phyloP scores from a whole-genome alignment of 163 green algal species.

The Smithsoniella earleae region DNA sequence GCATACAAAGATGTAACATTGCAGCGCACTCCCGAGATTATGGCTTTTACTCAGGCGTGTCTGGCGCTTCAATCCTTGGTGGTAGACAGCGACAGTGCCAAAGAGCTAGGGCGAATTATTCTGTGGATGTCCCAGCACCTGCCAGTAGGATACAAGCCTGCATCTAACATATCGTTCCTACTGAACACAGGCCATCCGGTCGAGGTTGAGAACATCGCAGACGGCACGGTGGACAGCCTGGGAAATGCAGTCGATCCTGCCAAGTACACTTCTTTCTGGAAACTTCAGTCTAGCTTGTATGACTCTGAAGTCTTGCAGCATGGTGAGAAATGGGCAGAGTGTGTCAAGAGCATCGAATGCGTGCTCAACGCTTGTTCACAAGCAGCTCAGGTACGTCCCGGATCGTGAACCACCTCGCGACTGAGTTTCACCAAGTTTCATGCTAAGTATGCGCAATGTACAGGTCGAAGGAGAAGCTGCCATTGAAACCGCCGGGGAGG shows the following conservation, averaged over 20 bases:
- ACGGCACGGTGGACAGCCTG: neutral
- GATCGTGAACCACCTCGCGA: neutral
- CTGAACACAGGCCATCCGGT: constrained; percentile 11
- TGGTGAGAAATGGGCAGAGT: constrained; percentile 22
- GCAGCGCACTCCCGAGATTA: too few relatives aligned
- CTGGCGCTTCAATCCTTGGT: neutral
- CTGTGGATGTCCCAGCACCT: constrained; percentile 26
- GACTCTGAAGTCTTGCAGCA: constrained; percentile 1
- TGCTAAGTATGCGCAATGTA: neutral
- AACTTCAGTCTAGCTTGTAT: constrained; percentile 18
- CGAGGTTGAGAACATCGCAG: neutral
- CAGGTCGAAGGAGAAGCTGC: constrained; percentile 21
- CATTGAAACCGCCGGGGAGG: neutral
- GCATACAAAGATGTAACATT: neutral
- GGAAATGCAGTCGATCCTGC: constrained; percentile 6
- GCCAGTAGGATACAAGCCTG: constrained; percentile 13
- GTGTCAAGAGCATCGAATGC: neutral
- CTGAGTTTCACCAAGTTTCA: neutral
- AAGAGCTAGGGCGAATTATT: neutral
- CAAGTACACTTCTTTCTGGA: constrained; percentile 19
- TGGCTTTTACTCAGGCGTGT: constrained; percentile 7
- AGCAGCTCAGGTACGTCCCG: neutral
- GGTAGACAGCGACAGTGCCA: neutral
- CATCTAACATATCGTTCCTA: neutral
- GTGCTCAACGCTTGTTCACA: constrained; percentile 18